Percentiles rank a stretch among this genome's conserved stretches.
Evolutionary conservation across 1,284 basidiomycete species (phyloP).

Genomic region (Sutorius eximius): DNA sequence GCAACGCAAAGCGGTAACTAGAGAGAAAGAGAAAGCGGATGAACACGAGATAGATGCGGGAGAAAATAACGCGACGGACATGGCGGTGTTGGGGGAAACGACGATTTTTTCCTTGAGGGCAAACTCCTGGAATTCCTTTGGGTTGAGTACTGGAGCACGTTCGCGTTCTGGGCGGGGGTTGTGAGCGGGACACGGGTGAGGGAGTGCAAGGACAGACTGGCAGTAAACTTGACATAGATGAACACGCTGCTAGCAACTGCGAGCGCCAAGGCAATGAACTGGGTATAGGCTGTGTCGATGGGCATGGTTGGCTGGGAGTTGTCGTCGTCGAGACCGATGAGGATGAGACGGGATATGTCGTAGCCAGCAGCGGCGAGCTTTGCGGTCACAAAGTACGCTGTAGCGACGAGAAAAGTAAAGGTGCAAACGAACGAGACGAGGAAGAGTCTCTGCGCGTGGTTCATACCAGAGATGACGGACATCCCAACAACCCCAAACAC

Average conservation of each 20-base stretch:
- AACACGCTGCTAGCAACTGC: slow-evolving; percentile 37
- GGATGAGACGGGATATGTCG: slow-evolving; percentile 58
- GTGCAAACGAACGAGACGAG: slow-evolving; percentile 50
- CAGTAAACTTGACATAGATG: slow-evolving; percentile 47
- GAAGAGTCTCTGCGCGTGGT: slow-evolving; percentile 52
- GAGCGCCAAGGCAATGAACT: slow-evolving; percentile 40
- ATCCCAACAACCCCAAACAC: slow-evolving; percentile 13
- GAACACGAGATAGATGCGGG: neutral
- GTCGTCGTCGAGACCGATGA: slow-evolving; percentile 51
- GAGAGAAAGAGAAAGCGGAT: slow-evolving; percentile 5
- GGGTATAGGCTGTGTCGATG: slow-evolving; percentile 28
- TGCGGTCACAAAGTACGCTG: slow-evolving; percentile 42
- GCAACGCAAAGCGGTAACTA: slow-evolving; percentile 91
- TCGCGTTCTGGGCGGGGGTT: slow-evolving; percentile 46
- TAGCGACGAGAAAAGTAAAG: slow-evolving; percentile 46
- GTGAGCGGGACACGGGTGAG: slow-evolving; percentile 29
- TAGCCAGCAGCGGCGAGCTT: slow-evolving; percentile 55
- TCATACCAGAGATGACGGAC: slow-evolving; percentile 22
- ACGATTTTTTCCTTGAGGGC: slow-evolving; percentile 78
- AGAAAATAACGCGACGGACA: slow-evolving; percentile 52
- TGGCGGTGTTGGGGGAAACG: slow-evolving; percentile 93
- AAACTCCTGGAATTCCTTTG: slow-evolving; percentile 80
- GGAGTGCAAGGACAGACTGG: slow-evolving; percentile 38
- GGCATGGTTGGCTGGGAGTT: slow-evolving; percentile 15
- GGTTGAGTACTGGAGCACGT: slow-evolving; percentile 68